Evolutionary conservation across 2,329 filamentous ascomycete species (phyloP), one percentile per base, ranked within the genome.

Genomic region (Dactylellina leptospora): DNA sequence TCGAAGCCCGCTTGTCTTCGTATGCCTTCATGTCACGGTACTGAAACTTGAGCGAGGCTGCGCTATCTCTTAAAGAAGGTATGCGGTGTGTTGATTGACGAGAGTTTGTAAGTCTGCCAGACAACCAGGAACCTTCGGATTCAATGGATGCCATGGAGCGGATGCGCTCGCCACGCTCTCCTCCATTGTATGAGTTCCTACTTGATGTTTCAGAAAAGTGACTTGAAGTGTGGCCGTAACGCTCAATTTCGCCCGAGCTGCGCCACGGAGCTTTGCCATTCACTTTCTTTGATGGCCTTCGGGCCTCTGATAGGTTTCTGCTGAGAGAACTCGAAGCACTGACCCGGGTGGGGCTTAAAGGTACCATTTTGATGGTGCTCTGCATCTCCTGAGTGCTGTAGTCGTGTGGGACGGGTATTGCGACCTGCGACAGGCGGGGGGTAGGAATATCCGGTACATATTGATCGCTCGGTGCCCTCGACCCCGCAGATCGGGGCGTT

Each of bases 111-210:
- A 83, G 80, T 63, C 88, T 88, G 13, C 93, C 92, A 2, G 92
- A 95, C 45, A 99, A 87, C 95, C 95, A 99, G 0, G 93, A 97
- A 3, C 86, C 95, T 81, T 99, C 95, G 0, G 93, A 97, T 78
- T 97, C 95, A 69, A 97, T 91, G 0, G 93, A 97, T 1, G 92
- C 95, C 16, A 97, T 84, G 0, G 93, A 97, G 13, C 40, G 27
- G 25, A 72, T 64, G 16, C 68, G 28, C 33, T 72, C 68, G 25
- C 58, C 50, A 25, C 58, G 6, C 6, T 33, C 30, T 10, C 20
- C 20, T 4, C 40, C 40, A 10, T 45, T 45, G 20, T 64, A 59
- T 4, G 68, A 72, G 23, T 72, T 54, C 16, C 68, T 33, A 33
- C 68, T 72, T 4, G 68, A 72, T 1, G 59, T 60, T n/a, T 72